Evolutionary conservation across 257 asterid species (phyloP).

Genomic region (Solanum tarijense): DNA sequence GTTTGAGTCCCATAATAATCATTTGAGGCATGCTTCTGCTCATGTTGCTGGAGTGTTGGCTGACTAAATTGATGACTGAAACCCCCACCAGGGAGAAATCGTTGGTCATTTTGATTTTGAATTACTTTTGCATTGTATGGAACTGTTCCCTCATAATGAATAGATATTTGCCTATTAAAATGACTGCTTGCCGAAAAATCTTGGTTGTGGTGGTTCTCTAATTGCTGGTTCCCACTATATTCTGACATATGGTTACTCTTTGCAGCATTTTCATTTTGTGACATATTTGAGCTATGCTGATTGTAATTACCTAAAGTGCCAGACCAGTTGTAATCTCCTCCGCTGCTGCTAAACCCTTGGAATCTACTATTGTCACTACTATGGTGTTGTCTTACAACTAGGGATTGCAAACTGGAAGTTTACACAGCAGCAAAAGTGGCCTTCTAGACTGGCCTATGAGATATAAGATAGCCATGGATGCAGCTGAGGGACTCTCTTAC

Average conservation of each 20-base stretch:
- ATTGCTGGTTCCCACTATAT: conserved; percentile 29
- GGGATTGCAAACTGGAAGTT: too few relatives aligned
- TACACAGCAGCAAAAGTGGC: conserved; percentile 48
- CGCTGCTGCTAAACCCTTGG: conserved; percentile 35
- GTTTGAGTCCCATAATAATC: conserved; percentile 37
- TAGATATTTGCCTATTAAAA: conserved; percentile 26
- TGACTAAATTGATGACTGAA: conserved; percentile 36
- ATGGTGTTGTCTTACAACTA: too few relatives aligned
- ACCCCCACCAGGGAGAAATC: conserved; percentile 29
- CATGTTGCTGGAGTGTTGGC: conserved; percentile 34
- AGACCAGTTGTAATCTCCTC: conserved; percentile 36
- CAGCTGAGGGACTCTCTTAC: conserved; percentile 84
- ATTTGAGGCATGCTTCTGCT: conserved; percentile 30
- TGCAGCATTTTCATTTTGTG: conserved; percentile 34
- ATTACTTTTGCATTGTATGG: conserved; percentile 25
- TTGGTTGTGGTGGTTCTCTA: conserved; percentile 27
- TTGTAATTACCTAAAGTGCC: conserved; percentile 32
- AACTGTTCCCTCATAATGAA: conserved; percentile 25
- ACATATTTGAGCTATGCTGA: conserved; percentile 27
- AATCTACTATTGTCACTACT: conserved; percentile 13
- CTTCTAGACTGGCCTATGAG: conserved; percentile 77
- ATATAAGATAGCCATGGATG: conserved; percentile 75
- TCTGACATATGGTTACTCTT: conserved; percentile 21
- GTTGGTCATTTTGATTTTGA: conserved; percentile 27
- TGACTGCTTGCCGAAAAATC: conserved; percentile 22